Percentiles rank a stretch among this genome's conserved stretches.
Evolutionary conservation across 768 basidiomycete species (phyloP).

Genomic region (Lanmaoa pseudosensibilis): DNA sequence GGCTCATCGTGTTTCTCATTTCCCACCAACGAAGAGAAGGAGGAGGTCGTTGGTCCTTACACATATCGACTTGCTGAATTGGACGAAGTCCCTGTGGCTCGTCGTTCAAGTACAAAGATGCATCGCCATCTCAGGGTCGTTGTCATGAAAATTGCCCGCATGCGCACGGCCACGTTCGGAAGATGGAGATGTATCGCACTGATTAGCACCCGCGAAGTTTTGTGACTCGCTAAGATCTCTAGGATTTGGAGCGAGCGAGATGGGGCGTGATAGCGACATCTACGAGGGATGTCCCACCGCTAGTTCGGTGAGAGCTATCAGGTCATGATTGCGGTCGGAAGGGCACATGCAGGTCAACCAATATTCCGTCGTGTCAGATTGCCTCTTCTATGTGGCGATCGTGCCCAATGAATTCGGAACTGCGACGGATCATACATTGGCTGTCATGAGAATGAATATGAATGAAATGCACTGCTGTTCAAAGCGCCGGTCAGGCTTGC

Average conservation of each 20-base stretch:
- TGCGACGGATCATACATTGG: not conserved
- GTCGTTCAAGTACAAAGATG: not conserved
- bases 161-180: too few relatives aligned
- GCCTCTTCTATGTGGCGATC: not conserved
- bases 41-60: too few relatives aligned
- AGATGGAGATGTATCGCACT: not conserved
- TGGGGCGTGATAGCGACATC: not conserved
- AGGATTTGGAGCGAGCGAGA: too few relatives aligned
- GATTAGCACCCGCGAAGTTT: not conserved
- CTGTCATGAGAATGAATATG: not conserved
- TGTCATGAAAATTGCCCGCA: not conserved
- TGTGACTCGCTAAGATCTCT: not conserved
- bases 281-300: not conserved
- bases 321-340: not conserved
- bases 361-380: not conserved
- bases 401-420: not conserved
- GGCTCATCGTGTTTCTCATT: not conserved
- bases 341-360: not conserved
- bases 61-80: too few relatives aligned
- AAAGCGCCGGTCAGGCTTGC: not conserved
- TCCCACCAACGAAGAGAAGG: not conserved
- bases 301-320: too few relatives aligned
- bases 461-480: not conserved
- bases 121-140: not conserved
- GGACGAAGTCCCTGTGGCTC: too few relatives aligned